phyloP scores from a whole-genome alignment of 305 asterid species.

The Fraxinus sp. region DNA sequence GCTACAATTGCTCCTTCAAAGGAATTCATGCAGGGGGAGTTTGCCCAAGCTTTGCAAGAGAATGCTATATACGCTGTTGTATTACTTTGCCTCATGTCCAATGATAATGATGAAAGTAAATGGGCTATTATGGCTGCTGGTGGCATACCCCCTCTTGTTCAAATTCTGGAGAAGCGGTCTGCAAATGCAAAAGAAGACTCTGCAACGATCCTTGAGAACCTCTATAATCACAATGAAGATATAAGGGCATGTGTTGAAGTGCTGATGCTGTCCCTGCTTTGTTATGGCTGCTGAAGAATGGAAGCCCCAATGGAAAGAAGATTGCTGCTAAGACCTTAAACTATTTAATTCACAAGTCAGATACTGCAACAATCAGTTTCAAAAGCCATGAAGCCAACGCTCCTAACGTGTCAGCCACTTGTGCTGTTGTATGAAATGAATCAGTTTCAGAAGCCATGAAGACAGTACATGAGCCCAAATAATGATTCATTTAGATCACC shows the following conservation, averaged over 20 bases:
- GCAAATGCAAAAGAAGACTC: constrained; percentile 97
- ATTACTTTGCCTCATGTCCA: constrained; percentile 82
- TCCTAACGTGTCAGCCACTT: too few species aligned
- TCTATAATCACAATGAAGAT: constrained; percentile 98
- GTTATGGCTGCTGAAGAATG: constrained; percentile 94
- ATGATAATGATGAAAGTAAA: constrained; percentile 95
- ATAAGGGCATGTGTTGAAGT: constrained; percentile 99
- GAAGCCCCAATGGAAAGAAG: constrained; percentile 92
- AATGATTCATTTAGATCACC: constrained; percentile 43
- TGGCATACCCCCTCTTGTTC: constrained; percentile 99
- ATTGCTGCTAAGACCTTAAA: constrained; percentile 95
- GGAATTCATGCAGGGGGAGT: constrained; percentile 99
- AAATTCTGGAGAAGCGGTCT: constrained; percentile 94
- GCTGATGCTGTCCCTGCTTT: constrained; percentile 99
- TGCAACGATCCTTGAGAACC: constrained; percentile 95
- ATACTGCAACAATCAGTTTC: constrained; percentile 85
- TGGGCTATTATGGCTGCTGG: constrained; percentile 99
- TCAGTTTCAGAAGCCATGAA: not conserved
- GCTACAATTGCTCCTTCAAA: constrained; percentile 99
- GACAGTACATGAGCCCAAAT: constrained; percentile 67
- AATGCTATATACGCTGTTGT: constrained; percentile 98
- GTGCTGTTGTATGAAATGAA: too few species aligned
- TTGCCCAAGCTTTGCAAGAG: constrained; percentile 99
- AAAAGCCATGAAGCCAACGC: too few species aligned
- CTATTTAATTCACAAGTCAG: constrained; percentile 98